Percentiles rank a stretch among this genome's conserved stretches.
These are phyloP conservation scores for Thecamonas trahens DNA, from an alignment of 78 protist genomes.

Conservation along the genomic window DNA sequence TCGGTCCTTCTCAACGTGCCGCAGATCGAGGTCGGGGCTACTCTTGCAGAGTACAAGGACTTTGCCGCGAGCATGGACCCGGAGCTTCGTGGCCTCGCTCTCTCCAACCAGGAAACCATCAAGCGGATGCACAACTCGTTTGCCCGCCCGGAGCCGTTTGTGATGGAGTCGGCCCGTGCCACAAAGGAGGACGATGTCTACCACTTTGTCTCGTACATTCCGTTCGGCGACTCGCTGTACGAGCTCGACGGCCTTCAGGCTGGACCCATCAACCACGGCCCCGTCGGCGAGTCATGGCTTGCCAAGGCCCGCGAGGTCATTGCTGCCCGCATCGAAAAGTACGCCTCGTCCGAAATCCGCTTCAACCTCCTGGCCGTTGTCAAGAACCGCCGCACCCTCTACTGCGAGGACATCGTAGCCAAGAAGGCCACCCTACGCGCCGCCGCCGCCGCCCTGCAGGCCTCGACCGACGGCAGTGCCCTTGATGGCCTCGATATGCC, in stretches of 20 bases:
- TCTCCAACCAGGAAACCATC: constrained; percentile 65
- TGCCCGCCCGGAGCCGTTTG: constrained; percentile 65
- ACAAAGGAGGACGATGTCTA: constrained; percentile 72
- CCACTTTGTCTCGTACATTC: constrained; percentile 87
- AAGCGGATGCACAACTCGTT: constrained; percentile 77
- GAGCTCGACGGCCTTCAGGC: constrained; percentile 92
- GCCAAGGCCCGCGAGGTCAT: constrained; percentile 34
- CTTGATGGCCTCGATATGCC: too few species aligned
- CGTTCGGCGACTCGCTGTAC: constrained; percentile 75
- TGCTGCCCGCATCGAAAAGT: constrained; percentile 55
- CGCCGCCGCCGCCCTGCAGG: too few species aligned
- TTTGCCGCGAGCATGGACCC: constrained; percentile 35
- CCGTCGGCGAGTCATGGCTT: constrained; percentile 25
- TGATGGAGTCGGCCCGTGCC: constrained; percentile 33
- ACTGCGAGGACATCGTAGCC: background rate
- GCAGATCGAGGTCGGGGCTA: constrained; percentile 74
- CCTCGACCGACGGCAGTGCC: too few species aligned
- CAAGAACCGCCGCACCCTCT: constrained; percentile 7
- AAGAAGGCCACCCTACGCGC: too few species aligned
- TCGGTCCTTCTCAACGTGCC: constrained; percentile 75
- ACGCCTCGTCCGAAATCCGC: constrained; percentile 60
- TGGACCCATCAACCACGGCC: constrained; percentile 82
- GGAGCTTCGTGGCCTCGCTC: constrained; percentile 69
- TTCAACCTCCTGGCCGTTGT: constrained; percentile 84
- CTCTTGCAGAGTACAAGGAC: constrained; percentile 51